phyloP scores from a whole-genome alignment of 1,139 yeast genomes.

The Protomyces inundatus region DNA sequence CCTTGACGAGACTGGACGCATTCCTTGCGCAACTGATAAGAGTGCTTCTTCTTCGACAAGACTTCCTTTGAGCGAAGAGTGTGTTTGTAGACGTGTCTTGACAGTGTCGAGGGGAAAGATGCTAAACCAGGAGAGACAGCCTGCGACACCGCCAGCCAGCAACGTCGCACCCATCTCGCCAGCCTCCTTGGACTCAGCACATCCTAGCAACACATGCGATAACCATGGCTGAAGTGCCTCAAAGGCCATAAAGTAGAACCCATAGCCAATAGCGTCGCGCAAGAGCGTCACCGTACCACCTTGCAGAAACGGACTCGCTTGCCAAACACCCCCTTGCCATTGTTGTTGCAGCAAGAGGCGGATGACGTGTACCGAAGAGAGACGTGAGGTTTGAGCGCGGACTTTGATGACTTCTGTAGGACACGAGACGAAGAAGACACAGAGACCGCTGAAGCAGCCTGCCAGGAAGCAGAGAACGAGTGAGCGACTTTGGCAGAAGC shows the following conservation, averaged over 20 bases:
- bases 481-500: not conserved
- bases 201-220: not conserved
- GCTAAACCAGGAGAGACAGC: slow-evolving; percentile 34
- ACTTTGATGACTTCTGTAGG: slow-evolving; percentile 34
- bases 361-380: slow-evolving; percentile 26
- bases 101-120: slow-evolving; percentile 34
- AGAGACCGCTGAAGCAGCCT: slow-evolving; percentile 32
- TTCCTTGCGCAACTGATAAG: not conserved
- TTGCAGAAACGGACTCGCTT: slow-evolving; percentile 30
- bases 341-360: slow-evolving; percentile 23
- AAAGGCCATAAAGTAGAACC: slow-evolving; percentile 30
- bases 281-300: slow-evolving; percentile 32
- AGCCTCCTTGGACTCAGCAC: not conserved
- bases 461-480: slow-evolving; percentile 20
- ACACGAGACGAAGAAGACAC: slow-evolving; percentile 32
- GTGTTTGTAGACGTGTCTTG: slow-evolving; percentile 33
- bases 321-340: slow-evolving; percentile 31
- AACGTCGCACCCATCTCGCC: slow-evolving; percentile 26
- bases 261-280: slow-evolving; percentile 34
- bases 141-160: slow-evolving; percentile 34
- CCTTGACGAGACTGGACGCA: not conserved
- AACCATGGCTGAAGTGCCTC: not conserved
- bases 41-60: not conserved
- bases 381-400: slow-evolving; percentile 30
- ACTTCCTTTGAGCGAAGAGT: not conserved